Base-by-base conservation (phyloP, 2,329 filamentous ascomycete species). In the Trichophyton verrucosum region DNA sequence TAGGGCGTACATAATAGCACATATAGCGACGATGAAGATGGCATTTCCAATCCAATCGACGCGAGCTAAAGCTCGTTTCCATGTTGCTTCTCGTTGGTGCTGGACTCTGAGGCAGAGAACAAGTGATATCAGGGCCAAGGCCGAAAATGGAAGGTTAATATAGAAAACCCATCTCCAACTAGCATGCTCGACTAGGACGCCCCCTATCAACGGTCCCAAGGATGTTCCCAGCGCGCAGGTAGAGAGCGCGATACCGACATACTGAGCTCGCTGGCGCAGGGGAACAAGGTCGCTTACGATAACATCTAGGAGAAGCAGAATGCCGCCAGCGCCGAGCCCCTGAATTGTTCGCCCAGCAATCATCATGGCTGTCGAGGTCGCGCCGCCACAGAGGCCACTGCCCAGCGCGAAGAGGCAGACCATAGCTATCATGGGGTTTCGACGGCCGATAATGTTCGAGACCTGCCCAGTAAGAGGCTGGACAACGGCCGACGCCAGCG, bases 81-180 rank as follows among this genome's bases (percentile, higher is more conserved):
- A n/a, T 7, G 51, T 60, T 15, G 42, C 22, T 7, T 17, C 49
- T 3, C 33, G 59, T 13, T 57, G 38, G 40, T 51, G 38, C 7
- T 61, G 49, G 20, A 62, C 55, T 9, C 56, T 60, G 8, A 72
- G 58, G 33, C 71, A 69, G 3, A 68, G 17, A 2, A 66, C 38
- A 5, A 73, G 63, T 1, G 67, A 46, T 15, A 78, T 30, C 27
- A 81, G 78, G 0, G 80, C 76, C 0, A 75, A 66, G 1, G 77
- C 80, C 36, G 73, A 76, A 24, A 82, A 74, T 0, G 81, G 81
- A 0, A 77, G 70, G 58, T 83, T 83, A 67, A 82, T 79, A 73
- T 79, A 83, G 65, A 81, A 82, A 44, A 76, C 77, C 78, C 80
- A 82, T 58, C 80, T 70, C 80, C 80, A 82, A 17, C 69, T 73